Evolutionary conservation across 805 yeast species (phyloP), one percentile per base, ranked within the genome.

Genomic region (Yamadazyma scolyti): DNA sequence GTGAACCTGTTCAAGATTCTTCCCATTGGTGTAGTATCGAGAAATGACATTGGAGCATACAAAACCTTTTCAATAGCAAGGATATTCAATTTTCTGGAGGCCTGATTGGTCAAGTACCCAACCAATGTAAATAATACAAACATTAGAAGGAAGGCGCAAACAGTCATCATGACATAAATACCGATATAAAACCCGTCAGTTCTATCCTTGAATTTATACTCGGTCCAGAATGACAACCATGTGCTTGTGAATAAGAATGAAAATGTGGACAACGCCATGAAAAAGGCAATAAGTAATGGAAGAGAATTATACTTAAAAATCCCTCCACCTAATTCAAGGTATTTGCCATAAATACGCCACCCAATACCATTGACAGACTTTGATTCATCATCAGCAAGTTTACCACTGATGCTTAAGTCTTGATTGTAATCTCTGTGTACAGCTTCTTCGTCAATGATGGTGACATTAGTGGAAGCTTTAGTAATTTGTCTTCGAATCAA

Each of bases 11-110:
- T 87, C 52, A 88, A 63, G 36, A 87, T 79, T 43, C 96, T 70
- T 2, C 96, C 96, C 67, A 84, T 71, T 11, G 96, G 96, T 0
- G 94, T 83, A 8, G 86, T 77, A 49, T 88, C 96, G 58, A 86
- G 70, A 52, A 75, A 88, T 1, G 79, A 58, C 90, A 85, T 84
- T 28, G 95, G 95, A 2, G 93, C 78, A 38, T 79, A 79, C 37
- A 87, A 59, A 10, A 87, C 65, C 21, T 65, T 71, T 27, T 67
- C 55, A 32, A 79, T 65, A 0, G 95, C 88, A 29, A 47, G 44
- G 24, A 79, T 60, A 48, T 86, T 86, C 49, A 87, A 61, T n/a
- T 46, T 50, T 33, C 58, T 71, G 4, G 84, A 66, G 3, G 88
- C 76, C 26, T 55, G 60, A 42, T 73, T 75, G 23, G 77, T 63